A percentile compares a stretch with the other conserved stretches of the same genome.
phyloP scores from a whole-genome alignment of 2,329 filamentous ascomycete genomes.

The Hypoxylon sp. region DNA sequence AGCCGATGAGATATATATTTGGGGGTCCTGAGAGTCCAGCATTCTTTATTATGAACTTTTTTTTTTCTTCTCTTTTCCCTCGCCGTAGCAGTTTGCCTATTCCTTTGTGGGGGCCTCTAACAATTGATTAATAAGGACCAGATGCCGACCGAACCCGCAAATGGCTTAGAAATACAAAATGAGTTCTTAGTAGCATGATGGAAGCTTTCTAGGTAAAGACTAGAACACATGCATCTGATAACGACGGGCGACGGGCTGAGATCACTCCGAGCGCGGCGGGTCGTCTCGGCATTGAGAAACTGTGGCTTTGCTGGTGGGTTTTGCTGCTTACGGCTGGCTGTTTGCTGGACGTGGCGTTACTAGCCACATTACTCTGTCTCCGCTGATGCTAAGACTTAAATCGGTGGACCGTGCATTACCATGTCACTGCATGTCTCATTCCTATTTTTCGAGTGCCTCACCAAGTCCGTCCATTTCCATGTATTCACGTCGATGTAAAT shows the following conservation, averaged over 20 bases:
- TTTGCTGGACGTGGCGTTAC: neutral
- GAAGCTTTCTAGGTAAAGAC: constrained; percentile 22
- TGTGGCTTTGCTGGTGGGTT: constrained; percentile 17
- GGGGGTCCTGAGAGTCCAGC: constrained; percentile 4
- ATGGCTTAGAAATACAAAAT: constrained; percentile 55
- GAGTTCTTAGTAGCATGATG: constrained; percentile 36
- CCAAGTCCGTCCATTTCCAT: neutral
- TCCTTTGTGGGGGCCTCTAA: constrained; percentile 40
- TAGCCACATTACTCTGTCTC: constrained; percentile 16
- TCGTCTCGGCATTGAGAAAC: constrained; percentile 44
- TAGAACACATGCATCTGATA: constrained; percentile 13
- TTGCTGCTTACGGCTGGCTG: neutral
- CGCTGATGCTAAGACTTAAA: neutral
- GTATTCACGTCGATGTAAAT: neutral
- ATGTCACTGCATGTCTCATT: neutral
- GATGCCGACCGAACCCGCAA: constrained; percentile 47
- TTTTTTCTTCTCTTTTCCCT: constrained; percentile 28
- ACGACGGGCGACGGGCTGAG: constrained; percentile 20
- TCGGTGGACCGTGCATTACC: neutral
- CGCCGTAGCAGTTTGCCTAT: constrained; percentile 26
- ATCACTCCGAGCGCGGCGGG: constrained; percentile 41
- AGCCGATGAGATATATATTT: constrained; percentile 33
- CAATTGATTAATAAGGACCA: constrained; percentile 39
- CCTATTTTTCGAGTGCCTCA: neutral
- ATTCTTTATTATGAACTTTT: constrained; percentile 29